These are phyloP conservation scores for Microdochium nivale DNA, from an alignment of 2,329 filamentous ascomycete species.

Conservation along the genomic window DNA sequence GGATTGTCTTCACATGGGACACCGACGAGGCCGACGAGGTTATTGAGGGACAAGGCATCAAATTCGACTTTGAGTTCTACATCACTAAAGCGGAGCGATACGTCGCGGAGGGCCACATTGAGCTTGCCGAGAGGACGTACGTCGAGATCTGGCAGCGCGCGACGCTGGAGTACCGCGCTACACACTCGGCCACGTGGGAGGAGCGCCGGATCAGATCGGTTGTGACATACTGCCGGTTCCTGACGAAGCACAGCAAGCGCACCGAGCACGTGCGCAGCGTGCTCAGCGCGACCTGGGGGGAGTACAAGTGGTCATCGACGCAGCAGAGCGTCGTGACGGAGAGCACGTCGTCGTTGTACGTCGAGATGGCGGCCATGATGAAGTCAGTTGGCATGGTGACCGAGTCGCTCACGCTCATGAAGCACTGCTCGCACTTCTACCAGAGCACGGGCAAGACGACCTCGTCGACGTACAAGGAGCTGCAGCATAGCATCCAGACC, in stretches of 20 bases:
- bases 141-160: slow-evolving; percentile 42
- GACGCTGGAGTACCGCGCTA: slow-evolving; percentile 32
- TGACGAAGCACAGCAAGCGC: slow-evolving; percentile 34
- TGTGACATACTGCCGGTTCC: slow-evolving; percentile 34
- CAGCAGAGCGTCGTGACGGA: slow-evolving; percentile 29
- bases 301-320: slow-evolving; percentile 29
- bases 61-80: slow-evolving; percentile 17
- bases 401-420: slow-evolving; percentile 37
- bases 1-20: slow-evolving; percentile 21
- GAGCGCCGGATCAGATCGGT: slow-evolving; percentile 36
- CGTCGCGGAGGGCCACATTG: slow-evolving; percentile 10
- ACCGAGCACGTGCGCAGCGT: slow-evolving; percentile 33
- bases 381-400: slow-evolving; percentile 32
- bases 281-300: slow-evolving; percentile 35
- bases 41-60: slow-evolving; percentile 26
- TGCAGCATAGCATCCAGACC: slow-evolving; percentile 31
- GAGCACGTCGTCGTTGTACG: slow-evolving; percentile 23
- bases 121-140: slow-evolving; percentile 34
- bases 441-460: slow-evolving; percentile 25
- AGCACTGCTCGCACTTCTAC: slow-evolving; percentile 26
- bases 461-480: slow-evolving; percentile 26
- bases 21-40: slow-evolving; percentile 29
- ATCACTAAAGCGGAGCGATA: background rate
- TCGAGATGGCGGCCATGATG: slow-evolving; percentile 33
- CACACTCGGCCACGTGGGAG: slow-evolving; percentile 33